A percentile compares a stretch with the other conserved stretches of the same genome.
phyloP scores from a whole-genome alignment of 2,329 filamentous ascomycete genomes.

The Colletotrichum sp. region DNA sequence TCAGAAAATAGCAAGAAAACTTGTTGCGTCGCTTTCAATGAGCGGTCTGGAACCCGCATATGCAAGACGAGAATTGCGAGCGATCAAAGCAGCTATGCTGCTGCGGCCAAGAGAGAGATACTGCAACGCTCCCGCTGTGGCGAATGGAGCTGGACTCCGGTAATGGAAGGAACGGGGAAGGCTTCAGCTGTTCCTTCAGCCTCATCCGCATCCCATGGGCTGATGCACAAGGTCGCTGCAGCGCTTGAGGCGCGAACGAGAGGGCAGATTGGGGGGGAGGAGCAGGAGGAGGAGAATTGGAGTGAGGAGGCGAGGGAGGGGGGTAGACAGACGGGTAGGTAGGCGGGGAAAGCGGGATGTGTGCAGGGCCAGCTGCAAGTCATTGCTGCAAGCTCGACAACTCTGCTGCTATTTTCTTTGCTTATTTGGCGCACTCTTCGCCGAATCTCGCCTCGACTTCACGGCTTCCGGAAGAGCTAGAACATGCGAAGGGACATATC shows the following conservation, averaged over 20 bases:
- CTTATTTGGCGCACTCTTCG: neutral
- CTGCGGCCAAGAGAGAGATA: neutral
- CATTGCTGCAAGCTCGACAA: neutral
- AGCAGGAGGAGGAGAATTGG: neutral
- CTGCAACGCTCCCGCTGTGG: neutral
- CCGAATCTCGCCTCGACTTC: neutral
- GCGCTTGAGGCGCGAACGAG: neutral
- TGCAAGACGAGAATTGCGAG: neutral
- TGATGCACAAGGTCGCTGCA: neutral
- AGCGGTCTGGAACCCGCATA: neutral
- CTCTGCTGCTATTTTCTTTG: neutral
- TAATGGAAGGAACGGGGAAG: neutral
- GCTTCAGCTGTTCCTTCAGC: neutral
- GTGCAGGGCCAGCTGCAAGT: neutral
- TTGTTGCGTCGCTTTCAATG: neutral
- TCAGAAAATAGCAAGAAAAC: neutral
- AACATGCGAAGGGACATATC: neutral
- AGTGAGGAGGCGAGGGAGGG: neutral
- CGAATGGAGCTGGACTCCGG: neutral
- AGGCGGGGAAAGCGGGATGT: neutral
- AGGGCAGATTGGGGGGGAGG: neutral
- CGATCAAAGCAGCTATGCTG: neutral
- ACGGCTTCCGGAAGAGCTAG: neutral
- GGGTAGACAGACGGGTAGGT: neutral
- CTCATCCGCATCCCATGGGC: neutral